Evolutionary conservation across 257 asterid species (phyloP).

Genomic region (Buddleja alternifolia): DNA sequence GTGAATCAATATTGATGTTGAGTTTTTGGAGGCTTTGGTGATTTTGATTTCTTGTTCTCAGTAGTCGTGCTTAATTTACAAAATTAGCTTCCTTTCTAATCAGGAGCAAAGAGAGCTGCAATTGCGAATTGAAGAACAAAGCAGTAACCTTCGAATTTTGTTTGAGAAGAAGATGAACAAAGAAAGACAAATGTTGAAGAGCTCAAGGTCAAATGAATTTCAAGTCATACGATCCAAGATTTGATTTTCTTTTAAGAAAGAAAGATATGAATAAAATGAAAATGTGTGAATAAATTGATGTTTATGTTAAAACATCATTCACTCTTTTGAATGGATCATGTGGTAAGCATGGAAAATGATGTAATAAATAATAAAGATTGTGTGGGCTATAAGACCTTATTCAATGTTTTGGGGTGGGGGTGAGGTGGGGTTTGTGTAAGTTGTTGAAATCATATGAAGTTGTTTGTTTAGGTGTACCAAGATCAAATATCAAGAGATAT

Average conservation of each 20-base stretch:
- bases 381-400: too few relatives aligned
- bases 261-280: background rate
- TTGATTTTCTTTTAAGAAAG: background rate
- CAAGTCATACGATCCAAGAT: conserved; percentile 1
- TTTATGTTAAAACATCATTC: background rate
- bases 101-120: background rate
- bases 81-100: background rate
- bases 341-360: background rate
- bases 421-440: too few relatives aligned
- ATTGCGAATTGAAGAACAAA: background rate
- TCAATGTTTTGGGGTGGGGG: too few relatives aligned
- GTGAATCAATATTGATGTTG: too few relatives aligned
- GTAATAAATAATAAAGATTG: background rate
- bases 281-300: background rate
- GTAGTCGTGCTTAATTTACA: too few relatives aligned
- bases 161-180: background rate
- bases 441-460: too few relatives aligned
- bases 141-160: background rate
- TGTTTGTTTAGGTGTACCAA: too few relatives aligned
- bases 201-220: background rate
- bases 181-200: background rate
- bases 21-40: too few relatives aligned
- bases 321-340: background rate
- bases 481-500: too few relatives aligned
- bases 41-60: too few relatives aligned